These are phyloP conservation scores for Tylopilus rubrobrunneus DNA, from an alignment of 768 basidiomycete species.

Conservation along the genomic window DNA sequence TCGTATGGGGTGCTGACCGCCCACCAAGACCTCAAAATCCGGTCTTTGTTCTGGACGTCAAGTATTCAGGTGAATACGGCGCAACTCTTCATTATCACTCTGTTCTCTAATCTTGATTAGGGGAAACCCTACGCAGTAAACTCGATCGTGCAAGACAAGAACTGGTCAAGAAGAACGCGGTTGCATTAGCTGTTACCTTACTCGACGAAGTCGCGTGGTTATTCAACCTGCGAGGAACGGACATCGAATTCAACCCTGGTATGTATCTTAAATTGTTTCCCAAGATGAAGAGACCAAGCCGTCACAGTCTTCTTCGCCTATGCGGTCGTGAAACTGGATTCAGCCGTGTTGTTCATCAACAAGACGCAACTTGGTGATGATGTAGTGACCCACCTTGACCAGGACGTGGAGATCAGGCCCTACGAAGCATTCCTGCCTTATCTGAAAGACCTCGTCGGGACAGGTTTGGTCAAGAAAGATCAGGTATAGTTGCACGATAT, in stretches of 20 bases:
- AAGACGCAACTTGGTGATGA: constrained; percentile 40
- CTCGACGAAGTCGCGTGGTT: constrained; percentile 96
- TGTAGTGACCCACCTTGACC: constrained; percentile 46
- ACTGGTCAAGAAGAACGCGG: constrained; percentile 48
- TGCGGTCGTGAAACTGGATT: constrained; percentile 64
- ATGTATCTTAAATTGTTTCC: neutral
- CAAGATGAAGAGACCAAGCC: neutral
- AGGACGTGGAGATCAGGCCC: constrained; percentile 58
- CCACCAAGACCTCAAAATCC: constrained; percentile 65
- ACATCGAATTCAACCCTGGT: constrained; percentile 87
- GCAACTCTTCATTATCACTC: neutral
- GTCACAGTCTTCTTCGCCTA: constrained; percentile 85
- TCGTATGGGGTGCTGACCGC: constrained; percentile 65
- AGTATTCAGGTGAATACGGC: constrained; percentile 57
- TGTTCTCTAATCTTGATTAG: constrained; percentile 27
- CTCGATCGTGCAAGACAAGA: constrained; percentile 62
- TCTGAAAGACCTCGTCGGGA: constrained; percentile 47
- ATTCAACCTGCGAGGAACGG: constrained; percentile 87
- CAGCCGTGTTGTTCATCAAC: constrained; percentile 68
- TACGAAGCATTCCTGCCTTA: constrained; percentile 69
- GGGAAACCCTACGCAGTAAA: constrained; percentile 64
- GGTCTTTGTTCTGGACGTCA: constrained; percentile 65
- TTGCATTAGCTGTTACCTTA: constrained; percentile 76
- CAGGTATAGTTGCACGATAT: constrained; percentile 20
- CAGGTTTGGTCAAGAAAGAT: constrained; percentile 33